Evolutionary conservation across 2,329 filamentous ascomycete genomes (phyloP), one percentile per base, ranked within the genome.

Genomic region (Fonsecaea nubica): DNA sequence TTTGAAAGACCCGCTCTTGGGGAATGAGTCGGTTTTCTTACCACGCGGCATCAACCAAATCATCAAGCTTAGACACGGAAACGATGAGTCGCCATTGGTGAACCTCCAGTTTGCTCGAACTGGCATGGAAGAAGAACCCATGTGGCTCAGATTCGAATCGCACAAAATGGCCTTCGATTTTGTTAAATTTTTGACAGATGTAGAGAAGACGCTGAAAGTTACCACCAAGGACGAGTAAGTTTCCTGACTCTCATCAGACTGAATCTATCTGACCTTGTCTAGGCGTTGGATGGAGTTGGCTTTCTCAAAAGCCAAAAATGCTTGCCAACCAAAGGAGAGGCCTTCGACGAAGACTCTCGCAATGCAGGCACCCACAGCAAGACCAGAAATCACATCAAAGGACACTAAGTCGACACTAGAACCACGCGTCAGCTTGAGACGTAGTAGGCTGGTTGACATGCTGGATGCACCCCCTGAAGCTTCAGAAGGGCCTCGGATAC

Each of bases 251-350:
- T 13, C 30, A 15, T 10, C 18, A 9, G 4, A 42, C 42, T 33
- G 13, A n/a, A 40, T 32, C 21, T 62, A 59, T 53, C 61, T 62
- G 32, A 62, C 54, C 1, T 18, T 45, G 12, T 18, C 13, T 38
- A 69, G 68, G 21, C 30, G 56, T 1, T 70, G 68, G 68, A 65
- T 70, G 63, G 60, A 70, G 30, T 5, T 4, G 13, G 65, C 63
- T 15, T 55, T 38, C 6, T 9, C 6, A 25, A 56, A 35, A 5
- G 40, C 63, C 35, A 69, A 62, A 57, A 33, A 5, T 7, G 15
- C 21, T 25, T 25, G 18, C 18, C 13, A 3, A 50, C 45, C 12
- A 12, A 50, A 25, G 18, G 45, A 30, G 45, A 12, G 18, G 4
- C 9, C 45, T 3, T 12, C 10, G 15, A 30, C 12, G 10, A 50